These are phyloP conservation scores for Torulaspora quercuum DNA, from an alignment of 805 yeast species.

Conservation along the genomic window DNA sequence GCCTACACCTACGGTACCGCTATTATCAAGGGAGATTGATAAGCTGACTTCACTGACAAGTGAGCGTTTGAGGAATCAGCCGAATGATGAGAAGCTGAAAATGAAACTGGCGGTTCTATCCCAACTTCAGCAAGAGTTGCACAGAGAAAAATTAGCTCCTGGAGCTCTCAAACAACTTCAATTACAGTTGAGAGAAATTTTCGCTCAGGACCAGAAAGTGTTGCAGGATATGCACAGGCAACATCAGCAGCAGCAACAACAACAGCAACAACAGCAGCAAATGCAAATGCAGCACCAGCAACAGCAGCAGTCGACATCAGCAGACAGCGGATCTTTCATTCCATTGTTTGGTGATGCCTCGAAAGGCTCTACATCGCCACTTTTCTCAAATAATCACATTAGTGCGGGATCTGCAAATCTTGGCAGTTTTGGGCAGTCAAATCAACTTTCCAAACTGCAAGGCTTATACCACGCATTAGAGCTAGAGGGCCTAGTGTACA, in stretches of 20 bases:
- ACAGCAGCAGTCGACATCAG: conserved; percentile 13
- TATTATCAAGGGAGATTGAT: conserved; percentile 37
- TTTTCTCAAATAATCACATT: conserved; percentile 22
- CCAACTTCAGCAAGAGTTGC: conserved; percentile 38
- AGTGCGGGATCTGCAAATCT: conserved; percentile 18
- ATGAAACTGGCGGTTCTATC: conserved; percentile 36
- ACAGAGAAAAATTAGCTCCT: conserved; percentile 34
- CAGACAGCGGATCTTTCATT: conserved; percentile 11
- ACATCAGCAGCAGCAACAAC: conserved; percentile 29
- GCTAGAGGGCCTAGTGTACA: conserved; percentile 24
- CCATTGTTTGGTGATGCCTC: conserved; percentile 22
- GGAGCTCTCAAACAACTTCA: conserved; percentile 37
- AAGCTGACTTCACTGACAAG: conserved; percentile 35
- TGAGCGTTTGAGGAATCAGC: conserved; percentile 33
- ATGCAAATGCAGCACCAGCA: conserved; percentile 26
- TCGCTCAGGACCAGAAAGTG: conserved; percentile 39
- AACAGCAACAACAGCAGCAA: conserved; percentile 28
- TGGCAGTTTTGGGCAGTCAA: conserved; percentile 20
- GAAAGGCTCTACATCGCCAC: conserved; percentile 15
- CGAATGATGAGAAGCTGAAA: conserved; percentile 35
- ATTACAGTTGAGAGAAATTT: conserved; percentile 40
- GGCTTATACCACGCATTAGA: conserved; percentile 24
- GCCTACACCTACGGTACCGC: conserved; percentile 33
- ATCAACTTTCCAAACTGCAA: conserved; percentile 21
- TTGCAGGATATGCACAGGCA: conserved; percentile 29